Base-by-base conservation (phyloP, 2,329 filamentous ascomycete genomes). In the Fusarium sp. region DNA sequence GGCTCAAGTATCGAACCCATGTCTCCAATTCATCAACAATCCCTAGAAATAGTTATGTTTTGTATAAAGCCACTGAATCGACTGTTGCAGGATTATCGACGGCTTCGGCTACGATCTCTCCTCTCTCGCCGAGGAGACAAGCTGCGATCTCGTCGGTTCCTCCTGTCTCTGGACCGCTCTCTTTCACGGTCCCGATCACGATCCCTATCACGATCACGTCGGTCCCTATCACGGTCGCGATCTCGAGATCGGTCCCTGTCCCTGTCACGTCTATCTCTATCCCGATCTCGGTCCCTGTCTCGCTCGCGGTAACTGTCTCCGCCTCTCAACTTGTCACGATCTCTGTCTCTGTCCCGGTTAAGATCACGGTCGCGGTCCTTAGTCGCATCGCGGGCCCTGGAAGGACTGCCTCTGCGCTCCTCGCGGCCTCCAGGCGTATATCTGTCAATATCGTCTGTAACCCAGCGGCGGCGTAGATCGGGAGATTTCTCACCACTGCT, bases 341-440 rank as follows among this genome's bases (percentile, higher is more conserved):
- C 66, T 19, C 40, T 54, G 9, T 67, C 77, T 62, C 40, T 75
- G 64, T 15, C 75, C 63, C 72, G 30, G 9, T 75, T 51, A 3
- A 67, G 62, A n/a, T 78, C 78, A 20, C 81, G 75, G 19, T 80
- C 76, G 25, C 73, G 55, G n/a, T 73, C 73, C 15, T 79, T 75
- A 43, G 77, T 70, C 25, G 73, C 68, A 19, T 78, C 78, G 5
- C 78, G 73, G 62, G 76, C 79, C 17, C 76, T 73, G 40, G 79
- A 79, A 32, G 75, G 75, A 56, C 77, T 81, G 33, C 77, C 73
- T 22, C 77, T 75, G 22, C 79, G 73, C 15, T 80, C 79, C 13
- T 81, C 79, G 17, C 83, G 80, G 30, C 80, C 83, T 57, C 75
- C 76, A 23, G 82, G 83, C 50, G 80, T 80, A 65, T 85, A 85